Conservation (phyloP, 495 filamentous ascomycete genomes). For the Penicillium samsonianum region DNA sequence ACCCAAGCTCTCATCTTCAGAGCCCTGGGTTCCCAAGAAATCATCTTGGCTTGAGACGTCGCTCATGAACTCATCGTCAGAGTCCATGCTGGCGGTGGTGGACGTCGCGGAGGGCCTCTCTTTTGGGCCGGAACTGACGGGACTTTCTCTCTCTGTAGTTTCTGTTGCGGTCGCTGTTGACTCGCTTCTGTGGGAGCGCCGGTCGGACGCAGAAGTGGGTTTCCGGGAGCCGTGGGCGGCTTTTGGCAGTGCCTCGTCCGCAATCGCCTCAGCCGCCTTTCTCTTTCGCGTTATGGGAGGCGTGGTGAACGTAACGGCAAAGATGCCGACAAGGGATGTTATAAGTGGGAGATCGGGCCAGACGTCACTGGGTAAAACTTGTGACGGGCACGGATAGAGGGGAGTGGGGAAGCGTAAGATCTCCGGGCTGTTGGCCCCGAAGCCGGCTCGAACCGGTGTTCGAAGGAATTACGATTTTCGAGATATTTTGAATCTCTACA, state of each 20-base stretch:
- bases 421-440: background rate
- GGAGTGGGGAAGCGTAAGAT: slow-evolving; percentile 10
- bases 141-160: slow-evolving; percentile 15
- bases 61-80: slow-evolving; percentile 94
- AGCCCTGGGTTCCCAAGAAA: slow-evolving; percentile 65
- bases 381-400: slow-evolving; percentile 10
- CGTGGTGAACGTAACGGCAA: slow-evolving; percentile 55
- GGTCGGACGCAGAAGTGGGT: slow-evolving; percentile 25
- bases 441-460: background rate
- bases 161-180: slow-evolving; percentile 9
- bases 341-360: slow-evolving; percentile 1
- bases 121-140: slow-evolving; percentile 15
- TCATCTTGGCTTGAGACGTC: slow-evolving; percentile 77
- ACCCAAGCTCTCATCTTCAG: slow-evolving; percentile 75
- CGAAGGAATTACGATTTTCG: background rate
- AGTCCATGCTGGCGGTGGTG: slow-evolving; percentile 71
- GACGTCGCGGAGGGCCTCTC: slow-evolving; percentile 45
- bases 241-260: slow-evolving; percentile 36
- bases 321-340: slow-evolving; percentile 16
- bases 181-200: slow-evolving; percentile 13
- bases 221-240: slow-evolving; percentile 32
- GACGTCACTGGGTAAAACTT: slow-evolving; percentile 10
- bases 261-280: slow-evolving; percentile 77
- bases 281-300: slow-evolving; percentile 77
- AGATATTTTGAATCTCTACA: background rate